A percentile compares a stretch with the other conserved stretches of the same genome.
Evolutionary conservation across 192 early-diverging fungal genomes (phyloP).

Genomic region (Gorgonomyces haynaldii): DNA sequence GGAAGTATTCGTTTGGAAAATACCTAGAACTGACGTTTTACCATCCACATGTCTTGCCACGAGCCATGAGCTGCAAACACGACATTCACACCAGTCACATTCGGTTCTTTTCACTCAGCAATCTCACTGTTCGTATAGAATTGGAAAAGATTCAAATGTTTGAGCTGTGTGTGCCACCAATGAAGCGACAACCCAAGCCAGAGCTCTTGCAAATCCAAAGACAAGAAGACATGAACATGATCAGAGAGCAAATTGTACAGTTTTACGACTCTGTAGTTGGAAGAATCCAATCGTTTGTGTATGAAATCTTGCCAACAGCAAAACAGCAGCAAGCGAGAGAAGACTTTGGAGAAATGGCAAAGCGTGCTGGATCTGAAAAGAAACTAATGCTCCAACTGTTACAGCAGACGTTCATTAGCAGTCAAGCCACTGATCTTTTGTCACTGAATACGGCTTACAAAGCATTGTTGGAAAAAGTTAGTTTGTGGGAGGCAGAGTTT

Average conservation of each 20-base stretch:
- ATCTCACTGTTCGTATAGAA: conserved; percentile 68
- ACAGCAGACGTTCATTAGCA: conserved; percentile 72
- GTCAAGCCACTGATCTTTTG: conserved; percentile 63
- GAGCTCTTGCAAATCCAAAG: conserved; percentile 50
- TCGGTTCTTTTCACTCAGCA: conserved; percentile 68
- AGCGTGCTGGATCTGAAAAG: conserved; percentile 62
- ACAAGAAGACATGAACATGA: conserved; percentile 58
- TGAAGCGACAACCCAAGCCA: conserved; percentile 41
- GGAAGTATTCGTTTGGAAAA: conserved; percentile 96
- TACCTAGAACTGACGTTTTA: conserved; percentile 89
- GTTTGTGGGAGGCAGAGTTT: conserved; percentile 78
- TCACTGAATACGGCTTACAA: conserved; percentile 69
- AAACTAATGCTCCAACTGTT: conserved; percentile 72
- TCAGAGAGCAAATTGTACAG: conserved; percentile 55
- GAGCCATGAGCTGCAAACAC: conserved; percentile 68
- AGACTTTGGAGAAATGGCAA: conserved; percentile 55
- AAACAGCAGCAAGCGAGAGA: conserved; percentile 62
- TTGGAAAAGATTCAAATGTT: conserved; percentile 58
- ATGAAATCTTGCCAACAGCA: conserved; percentile 61
- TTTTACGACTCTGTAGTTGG: conserved; percentile 82
- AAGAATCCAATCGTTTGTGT: conserved; percentile 66
- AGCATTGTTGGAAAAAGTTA: conserved; percentile 65
- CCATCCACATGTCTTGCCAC: conserved; percentile 49
- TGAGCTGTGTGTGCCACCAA: conserved; percentile 63
- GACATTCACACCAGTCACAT: conserved; percentile 72